Conservation (phyloP, 176 grass and related monocot species). For the Canna indica region DNA sequence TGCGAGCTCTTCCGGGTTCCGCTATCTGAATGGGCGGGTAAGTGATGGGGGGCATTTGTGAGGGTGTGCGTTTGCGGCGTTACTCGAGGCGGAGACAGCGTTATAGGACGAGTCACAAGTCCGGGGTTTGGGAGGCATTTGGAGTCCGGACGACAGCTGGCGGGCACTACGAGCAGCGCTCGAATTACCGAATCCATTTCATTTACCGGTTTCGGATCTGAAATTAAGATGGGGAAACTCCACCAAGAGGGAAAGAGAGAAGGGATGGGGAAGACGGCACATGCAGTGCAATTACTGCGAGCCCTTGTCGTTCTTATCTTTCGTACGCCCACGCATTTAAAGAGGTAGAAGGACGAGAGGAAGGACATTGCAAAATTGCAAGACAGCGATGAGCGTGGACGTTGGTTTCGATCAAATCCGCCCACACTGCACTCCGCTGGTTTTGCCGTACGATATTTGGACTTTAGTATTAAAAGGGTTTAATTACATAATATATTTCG, state of each 20-base stretch:
- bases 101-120: not conserved
- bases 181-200: not conserved
- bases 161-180: not conserved
- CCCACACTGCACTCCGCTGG: no score
- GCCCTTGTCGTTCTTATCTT: not conserved
- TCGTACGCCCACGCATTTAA: not conserved
- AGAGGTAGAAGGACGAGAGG: not conserved
- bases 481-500: no score
- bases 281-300: not conserved
- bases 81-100: not conserved
- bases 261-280: not conserved
- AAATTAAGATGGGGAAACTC: not conserved
- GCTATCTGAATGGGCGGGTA: not conserved
- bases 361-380: not conserved
- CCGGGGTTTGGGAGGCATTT: not conserved
- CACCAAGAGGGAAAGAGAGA: not conserved
- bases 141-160: constrained; percentile 4
- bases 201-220: not conserved
- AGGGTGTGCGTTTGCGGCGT: not conserved
- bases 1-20: not conserved
- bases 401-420: no score
- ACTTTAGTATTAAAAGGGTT: no score
- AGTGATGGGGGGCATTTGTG: rapidly evolving
- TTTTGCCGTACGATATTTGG: no score
- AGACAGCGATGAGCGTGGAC: not conserved